Evolutionary conservation across 805 yeast species (phyloP).

Genomic region (Candida patagonica): DNA sequence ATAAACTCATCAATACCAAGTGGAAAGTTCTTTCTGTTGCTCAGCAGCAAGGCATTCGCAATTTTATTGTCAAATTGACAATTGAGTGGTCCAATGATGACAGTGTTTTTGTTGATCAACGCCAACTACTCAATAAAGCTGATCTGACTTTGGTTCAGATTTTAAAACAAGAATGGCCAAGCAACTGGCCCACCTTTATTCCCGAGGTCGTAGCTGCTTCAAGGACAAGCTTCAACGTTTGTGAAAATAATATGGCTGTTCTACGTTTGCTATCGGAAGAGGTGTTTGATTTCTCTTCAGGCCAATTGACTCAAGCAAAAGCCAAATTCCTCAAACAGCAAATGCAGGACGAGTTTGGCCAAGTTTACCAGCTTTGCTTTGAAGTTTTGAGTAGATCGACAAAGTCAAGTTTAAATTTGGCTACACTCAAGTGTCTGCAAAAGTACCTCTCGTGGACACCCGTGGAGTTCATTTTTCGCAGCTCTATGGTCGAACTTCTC

Average conservation of each 20-base stretch:
- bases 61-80: conserved; percentile 89
- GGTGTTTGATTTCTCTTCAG: conserved; percentile 91
- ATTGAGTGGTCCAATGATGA: conserved; percentile 85
- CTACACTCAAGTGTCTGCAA: conserved; percentile 74
- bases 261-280: conserved; percentile 86
- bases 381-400: conserved; percentile 85
- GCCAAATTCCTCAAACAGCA: conserved; percentile 72
- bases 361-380: conserved; percentile 85
- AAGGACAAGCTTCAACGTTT: conserved; percentile 78
- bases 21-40: conserved; percentile 90
- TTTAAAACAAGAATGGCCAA: conserved; percentile 98
- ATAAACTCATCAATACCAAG: conserved; percentile 78
- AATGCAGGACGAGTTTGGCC: conserved; percentile 85
- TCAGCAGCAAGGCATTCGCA: conserved; percentile 87
- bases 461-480: conserved; percentile 77
- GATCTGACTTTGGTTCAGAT: conserved; percentile 91
- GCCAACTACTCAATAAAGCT: conserved; percentile 82
- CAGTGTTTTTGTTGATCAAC: conserved; percentile 55
- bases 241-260: conserved; percentile 96
- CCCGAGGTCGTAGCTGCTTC: conserved; percentile 86
- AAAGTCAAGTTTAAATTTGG: conserved; percentile 72
- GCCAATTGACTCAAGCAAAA: conserved; percentile 94
- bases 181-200: conserved; percentile 93
- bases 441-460: conserved; percentile 96
- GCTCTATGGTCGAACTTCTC: conserved; percentile 64